phyloP scores from a whole-genome alignment of 257 asterid genomes.

The Solanum bukasovii region DNA sequence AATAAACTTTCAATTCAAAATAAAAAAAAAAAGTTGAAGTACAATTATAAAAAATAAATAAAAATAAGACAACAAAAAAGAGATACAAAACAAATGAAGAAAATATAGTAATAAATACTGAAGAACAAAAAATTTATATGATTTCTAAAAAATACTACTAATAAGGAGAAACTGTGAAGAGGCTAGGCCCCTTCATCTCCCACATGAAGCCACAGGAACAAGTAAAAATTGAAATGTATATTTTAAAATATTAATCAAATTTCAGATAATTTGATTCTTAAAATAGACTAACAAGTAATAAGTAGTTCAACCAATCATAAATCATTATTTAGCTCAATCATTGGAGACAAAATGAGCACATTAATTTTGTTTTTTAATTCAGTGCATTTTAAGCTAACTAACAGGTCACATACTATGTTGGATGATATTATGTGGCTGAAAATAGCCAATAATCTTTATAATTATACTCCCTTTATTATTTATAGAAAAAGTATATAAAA shows the following conservation, averaged over 20 bases:
- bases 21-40: too few species aligned
- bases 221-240: not conserved
- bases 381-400: not conserved
- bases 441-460: not conserved
- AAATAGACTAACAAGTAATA: not conserved
- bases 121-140: too few species aligned
- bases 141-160: too few species aligned
- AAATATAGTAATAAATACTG: not conserved
- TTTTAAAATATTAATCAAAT: not conserved
- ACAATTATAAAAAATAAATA: too few species aligned
- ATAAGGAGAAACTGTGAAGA: not conserved
- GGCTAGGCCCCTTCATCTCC: not conserved
- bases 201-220: too few species aligned
- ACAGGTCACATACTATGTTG: not conserved
- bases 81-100: too few species aligned
- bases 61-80: not conserved
- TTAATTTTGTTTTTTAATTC: not conserved
- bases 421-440: not conserved
- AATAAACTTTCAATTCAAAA: too few species aligned
- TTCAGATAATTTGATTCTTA: not conserved
- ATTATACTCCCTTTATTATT: not conserved
- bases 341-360: not conserved
- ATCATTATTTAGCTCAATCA: not conserved
- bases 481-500: not conserved
- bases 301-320: not conserved